Conservation (phyloP, 192 early-diverging fungal genomes). For the Helicostylum pulchrum region DNA sequence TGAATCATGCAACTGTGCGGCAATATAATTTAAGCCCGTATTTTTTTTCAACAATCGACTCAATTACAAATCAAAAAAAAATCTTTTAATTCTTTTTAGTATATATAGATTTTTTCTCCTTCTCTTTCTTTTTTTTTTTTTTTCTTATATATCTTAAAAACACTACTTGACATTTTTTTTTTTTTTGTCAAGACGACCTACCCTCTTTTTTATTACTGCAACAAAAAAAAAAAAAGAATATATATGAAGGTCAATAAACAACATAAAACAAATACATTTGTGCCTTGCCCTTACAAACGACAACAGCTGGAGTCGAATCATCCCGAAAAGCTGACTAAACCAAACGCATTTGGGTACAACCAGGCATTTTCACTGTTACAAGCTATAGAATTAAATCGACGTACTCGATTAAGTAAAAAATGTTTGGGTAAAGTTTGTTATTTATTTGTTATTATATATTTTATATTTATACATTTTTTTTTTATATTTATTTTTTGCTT, state of each 20-base stretch:
- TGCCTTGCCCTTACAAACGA: constrained; percentile 1
- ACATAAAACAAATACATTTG: background rate
- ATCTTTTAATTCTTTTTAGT: background rate
- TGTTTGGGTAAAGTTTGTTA: constrained; percentile 1
- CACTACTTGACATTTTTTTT: no score
- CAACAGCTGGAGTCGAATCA: constrained; percentile 6
- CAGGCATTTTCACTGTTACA: constrained; percentile 8
- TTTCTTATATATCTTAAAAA: background rate
- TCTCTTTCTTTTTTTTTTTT: background rate
- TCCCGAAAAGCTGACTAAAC: constrained; percentile 4
- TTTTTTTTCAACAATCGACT: background rate
- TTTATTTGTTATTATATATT: background rate
- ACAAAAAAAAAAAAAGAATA: background rate
- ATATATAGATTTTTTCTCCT: constrained; percentile 13
- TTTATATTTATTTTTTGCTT: background rate
- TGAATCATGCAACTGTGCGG: constrained; percentile 15
- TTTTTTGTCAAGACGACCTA: no score
- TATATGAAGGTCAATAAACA: constrained; percentile 1
- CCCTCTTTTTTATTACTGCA: no score
- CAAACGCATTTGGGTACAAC: background rate
- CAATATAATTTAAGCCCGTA: background rate
- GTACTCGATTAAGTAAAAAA: constrained; percentile 1
- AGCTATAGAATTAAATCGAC: constrained; percentile 9
- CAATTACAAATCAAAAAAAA: constrained; percentile 5
- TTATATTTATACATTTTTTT: background rate